phyloP scores from a whole-genome alignment of 345 rosid genomes.

The Eucalyptus regnans region DNA sequence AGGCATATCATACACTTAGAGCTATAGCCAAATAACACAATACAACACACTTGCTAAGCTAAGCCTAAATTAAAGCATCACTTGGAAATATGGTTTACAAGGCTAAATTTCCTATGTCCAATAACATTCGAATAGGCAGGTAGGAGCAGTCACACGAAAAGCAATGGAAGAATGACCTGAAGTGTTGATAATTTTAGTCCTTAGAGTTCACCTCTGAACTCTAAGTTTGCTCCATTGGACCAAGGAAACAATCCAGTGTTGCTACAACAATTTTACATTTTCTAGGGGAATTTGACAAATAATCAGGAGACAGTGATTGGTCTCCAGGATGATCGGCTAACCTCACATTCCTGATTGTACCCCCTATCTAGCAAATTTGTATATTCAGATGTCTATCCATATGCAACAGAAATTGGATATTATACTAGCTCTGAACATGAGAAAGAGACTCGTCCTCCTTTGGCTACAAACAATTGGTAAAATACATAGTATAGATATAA shows the following conservation, averaged over 20 bases:
- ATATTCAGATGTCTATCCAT: background rate
- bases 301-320: background rate
- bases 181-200: background rate
- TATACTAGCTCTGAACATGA: background rate
- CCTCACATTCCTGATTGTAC: background rate
- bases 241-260: background rate
- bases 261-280: background rate
- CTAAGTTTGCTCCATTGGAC: background rate
- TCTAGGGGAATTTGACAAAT: background rate
- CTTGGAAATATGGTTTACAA: background rate
- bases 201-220: background rate
- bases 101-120: background rate
- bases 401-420: background rate
- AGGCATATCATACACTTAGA: background rate
- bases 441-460: background rate
- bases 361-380: background rate
- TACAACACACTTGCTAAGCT: background rate
- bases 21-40: background rate
- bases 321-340: background rate
- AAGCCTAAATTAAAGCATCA: background rate
- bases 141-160: background rate
- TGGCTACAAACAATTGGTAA: background rate
- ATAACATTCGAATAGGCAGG: background rate
- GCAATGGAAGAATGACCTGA: background rate
- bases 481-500: background rate